A percentile compares a stretch with the other conserved stretches of the same genome.
Evolutionary conservation across 2,329 filamentous ascomycete genomes (phyloP).

Genomic region (Hirsutella minnesotensis): DNA sequence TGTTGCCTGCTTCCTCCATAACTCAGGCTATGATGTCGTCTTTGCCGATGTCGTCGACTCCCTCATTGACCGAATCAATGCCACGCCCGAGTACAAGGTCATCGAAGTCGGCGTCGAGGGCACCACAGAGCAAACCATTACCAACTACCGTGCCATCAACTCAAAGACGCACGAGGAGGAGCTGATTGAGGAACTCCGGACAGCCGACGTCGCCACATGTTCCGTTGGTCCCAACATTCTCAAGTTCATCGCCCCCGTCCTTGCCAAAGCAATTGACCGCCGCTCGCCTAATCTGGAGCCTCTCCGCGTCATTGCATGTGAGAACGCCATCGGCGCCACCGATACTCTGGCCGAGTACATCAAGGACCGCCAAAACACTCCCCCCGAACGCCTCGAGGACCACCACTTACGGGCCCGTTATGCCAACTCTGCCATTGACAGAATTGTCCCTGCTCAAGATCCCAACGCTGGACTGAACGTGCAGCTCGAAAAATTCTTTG

Average conservation of each 20-base stretch:
- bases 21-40: conserved; percentile 90
- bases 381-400: conserved; percentile 51
- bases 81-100: conserved; percentile 69
- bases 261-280: conserved; percentile 83
- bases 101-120: conserved; percentile 84
- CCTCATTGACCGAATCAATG: conserved; percentile 71
- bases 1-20: conserved; percentile 83
- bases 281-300: conserved; percentile 54
- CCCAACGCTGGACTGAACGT: conserved; percentile 73
- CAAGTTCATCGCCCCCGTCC: conserved; percentile 89
- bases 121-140: conserved; percentile 70
- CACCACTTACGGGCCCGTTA: conserved; percentile 71
- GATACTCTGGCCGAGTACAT: conserved; percentile 77
- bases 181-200: conserved; percentile 73
- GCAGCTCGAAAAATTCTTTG: conserved; percentile 95
- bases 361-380: conserved; percentile 61
- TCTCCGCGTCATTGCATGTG: conserved; percentile 88
- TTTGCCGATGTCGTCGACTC: conserved; percentile 88
- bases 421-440: conserved; percentile 96
- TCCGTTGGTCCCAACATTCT: conserved; percentile 94
- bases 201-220: conserved; percentile 86
- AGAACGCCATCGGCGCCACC: conserved; percentile 94
- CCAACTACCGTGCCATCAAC: conserved; percentile 96
- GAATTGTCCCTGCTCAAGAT: conserved; percentile 89
- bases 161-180: conserved; percentile 74